Percentiles rank a stretch among this genome's conserved stretches.
These are phyloP conservation scores for Pythium angustatum DNA, from an alignment of 352 stramenopile genomes.

Conservation along the genomic window DNA sequence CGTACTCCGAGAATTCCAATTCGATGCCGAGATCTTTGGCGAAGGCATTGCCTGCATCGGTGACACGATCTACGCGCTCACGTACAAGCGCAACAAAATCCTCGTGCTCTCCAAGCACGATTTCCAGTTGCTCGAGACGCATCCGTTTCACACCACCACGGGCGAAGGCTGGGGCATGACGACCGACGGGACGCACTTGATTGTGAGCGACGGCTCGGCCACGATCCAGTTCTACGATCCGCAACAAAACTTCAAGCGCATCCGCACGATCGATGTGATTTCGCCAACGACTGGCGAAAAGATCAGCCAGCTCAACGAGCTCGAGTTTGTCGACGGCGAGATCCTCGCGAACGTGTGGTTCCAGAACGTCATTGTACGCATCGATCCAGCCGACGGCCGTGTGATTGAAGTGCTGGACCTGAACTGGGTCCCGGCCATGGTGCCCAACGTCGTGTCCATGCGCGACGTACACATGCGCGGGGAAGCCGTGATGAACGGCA, in stretches of 20 bases:
- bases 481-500: conserved; percentile 90
- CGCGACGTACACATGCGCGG: conserved; percentile 31
- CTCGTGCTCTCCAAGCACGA: conserved; percentile 59
- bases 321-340: conserved; percentile 83
- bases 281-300: conserved; percentile 17
- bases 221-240: conserved; percentile 83
- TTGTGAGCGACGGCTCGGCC: conserved; percentile 84
- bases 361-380: conserved; percentile 70
- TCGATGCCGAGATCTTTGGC: conserved; percentile 65
- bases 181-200: conserved; percentile 74
- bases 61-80: conserved; percentile 81
- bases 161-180: conserved; percentile 91
- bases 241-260: conserved; percentile 45
- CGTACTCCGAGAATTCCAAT: conserved; percentile 51
- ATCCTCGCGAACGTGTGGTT: conserved; percentile 90
- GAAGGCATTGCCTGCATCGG: conserved; percentile 75
- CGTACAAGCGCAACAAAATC: conserved; percentile 72
- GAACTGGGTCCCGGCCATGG: conserved; percentile 57
- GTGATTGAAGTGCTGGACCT: conserved; percentile 79
- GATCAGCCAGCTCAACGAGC: conserved; percentile 81
- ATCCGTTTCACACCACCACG: conserved; percentile 68
- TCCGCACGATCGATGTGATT: conserved; percentile 58
- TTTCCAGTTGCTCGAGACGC: conserved; percentile 53
- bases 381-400: conserved; percentile 61
- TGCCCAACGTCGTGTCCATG: conserved; percentile 35